These are phyloP conservation scores for Orbilia oligospora DNA, from an alignment of 2,329 filamentous ascomycete species.

Conservation along the genomic window DNA sequence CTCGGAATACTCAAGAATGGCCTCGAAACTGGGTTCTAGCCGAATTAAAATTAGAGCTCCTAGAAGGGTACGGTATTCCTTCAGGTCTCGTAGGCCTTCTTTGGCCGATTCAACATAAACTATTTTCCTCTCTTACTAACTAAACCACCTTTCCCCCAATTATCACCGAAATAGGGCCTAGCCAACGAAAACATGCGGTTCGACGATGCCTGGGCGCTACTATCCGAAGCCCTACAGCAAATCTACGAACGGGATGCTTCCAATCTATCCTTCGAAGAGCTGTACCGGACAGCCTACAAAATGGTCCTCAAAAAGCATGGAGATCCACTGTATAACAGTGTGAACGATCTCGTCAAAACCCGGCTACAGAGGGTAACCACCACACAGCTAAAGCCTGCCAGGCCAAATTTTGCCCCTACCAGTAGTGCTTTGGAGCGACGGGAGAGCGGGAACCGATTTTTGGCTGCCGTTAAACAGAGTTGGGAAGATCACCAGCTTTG, in stretches of 20 bases:
- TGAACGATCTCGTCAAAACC: conserved; percentile 83
- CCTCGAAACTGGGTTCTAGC: conserved; percentile 34
- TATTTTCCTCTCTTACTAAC: not conserved
- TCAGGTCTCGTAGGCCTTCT: not conserved
- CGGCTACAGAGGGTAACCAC: conserved; percentile 85
- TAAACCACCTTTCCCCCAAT: not conserved
- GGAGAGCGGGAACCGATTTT: conserved; percentile 84
- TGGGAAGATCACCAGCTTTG: conserved; percentile 93
- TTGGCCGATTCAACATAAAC: not conserved
- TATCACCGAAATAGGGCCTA: conserved; percentile 70
- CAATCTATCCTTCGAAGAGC: conserved; percentile 89
- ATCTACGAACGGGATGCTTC: conserved; percentile 95
- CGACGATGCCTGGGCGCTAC: conserved; percentile 84
- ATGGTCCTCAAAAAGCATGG: conserved; percentile 92
- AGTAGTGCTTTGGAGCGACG: conserved; percentile 83
- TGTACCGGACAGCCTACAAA: conserved; percentile 94
- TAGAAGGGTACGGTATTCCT: conserved; percentile 72
- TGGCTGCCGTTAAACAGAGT: conserved; percentile 80
- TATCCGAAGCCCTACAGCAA: conserved; percentile 82
- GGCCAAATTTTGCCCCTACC: conserved; percentile 73
- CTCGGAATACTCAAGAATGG: conserved; percentile 9
- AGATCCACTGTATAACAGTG: conserved; percentile 82
- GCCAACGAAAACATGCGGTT: conserved; percentile 79
- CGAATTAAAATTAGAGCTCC: conserved; percentile 76
- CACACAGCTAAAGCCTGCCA: conserved; percentile 77